Percentiles rank a stretch among this genome's conserved stretches.
These are phyloP conservation scores for Capsicum baccatum DNA, from an alignment of 257 asterid genomes.

Conservation along the genomic window DNA sequence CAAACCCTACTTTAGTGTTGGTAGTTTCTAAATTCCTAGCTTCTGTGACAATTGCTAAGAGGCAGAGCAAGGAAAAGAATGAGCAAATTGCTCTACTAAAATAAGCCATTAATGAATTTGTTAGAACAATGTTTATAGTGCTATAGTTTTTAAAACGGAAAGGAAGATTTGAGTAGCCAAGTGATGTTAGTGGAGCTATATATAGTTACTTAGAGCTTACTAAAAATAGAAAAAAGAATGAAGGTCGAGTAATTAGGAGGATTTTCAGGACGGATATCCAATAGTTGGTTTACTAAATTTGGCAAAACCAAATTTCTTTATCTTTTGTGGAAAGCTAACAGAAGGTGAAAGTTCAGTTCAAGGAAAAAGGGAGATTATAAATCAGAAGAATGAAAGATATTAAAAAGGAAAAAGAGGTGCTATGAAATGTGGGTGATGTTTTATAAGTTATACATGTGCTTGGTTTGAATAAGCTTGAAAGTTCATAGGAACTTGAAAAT, in stretches of 20 bases:
- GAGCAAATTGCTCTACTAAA: neutral
- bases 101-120: neutral
- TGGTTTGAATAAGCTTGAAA: neutral
- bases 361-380: neutral
- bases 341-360: slow-evolving; percentile 17
- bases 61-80: neutral
- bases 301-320: neutral
- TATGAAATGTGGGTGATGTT: slow-evolving; percentile 23
- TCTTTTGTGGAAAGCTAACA: slow-evolving; percentile 15
- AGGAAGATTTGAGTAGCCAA: neutral
- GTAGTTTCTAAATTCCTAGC: neutral
- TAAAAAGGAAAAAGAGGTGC: neutral
- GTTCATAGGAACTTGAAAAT: neutral
- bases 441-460: neutral
- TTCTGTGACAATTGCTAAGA: neutral
- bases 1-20: slow-evolving; percentile 24
- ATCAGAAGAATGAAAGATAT: neutral
- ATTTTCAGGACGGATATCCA: slow-evolving; percentile 8
- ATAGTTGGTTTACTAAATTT: slow-evolving; percentile 20
- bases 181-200: neutral
- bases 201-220: neutral
- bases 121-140: neutral
- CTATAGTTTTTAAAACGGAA: neutral
- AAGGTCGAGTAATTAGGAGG: slow-evolving; percentile 3
- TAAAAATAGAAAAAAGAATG: slow-evolving; percentile 18